Conservation (phyloP, 1,284 basidiomycete species). For the Cutaneotrichosporon spelunceum region DNA sequence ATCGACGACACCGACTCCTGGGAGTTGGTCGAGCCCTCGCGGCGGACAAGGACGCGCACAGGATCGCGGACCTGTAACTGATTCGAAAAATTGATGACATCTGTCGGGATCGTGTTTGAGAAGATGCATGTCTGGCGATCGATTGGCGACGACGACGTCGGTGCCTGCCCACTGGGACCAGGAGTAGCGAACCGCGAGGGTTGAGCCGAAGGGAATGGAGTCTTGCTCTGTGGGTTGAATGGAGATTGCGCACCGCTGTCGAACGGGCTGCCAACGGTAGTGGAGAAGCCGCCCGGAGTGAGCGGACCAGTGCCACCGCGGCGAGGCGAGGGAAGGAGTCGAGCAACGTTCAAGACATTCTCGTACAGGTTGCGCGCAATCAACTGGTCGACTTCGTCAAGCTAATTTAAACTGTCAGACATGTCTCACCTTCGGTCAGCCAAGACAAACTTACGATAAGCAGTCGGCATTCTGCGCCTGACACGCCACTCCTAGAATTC, state of each 20-base stretch:
- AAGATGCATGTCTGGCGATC: conserved; percentile 96
- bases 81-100: conserved; percentile 56
- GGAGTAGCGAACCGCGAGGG: conserved; percentile 31
- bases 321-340: conserved; percentile 79
- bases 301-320: conserved; percentile 46
- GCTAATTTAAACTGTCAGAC: conserved; percentile 33
- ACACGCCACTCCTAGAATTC: conserved; percentile 62
- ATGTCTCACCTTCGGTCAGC: not conserved
- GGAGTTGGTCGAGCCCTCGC: conserved; percentile 70
- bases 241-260: conserved; percentile 54
- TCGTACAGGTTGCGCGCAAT: conserved; percentile 93
- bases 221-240: conserved; percentile 55
- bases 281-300: conserved; percentile 43
- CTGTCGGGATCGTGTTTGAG: conserved; percentile 60
- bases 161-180: conserved; percentile 16
- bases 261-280: conserved; percentile 47
- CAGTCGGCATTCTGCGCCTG: conserved; percentile 79
- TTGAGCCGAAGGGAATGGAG: conserved; percentile 56
- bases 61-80: conserved; percentile 76
- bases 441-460: conserved; percentile 58
- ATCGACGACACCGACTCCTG: conserved; percentile 51
- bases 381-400: conserved; percentile 96
- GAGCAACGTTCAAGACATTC: conserved; percentile 86
- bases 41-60: conserved; percentile 88
- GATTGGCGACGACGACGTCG: conserved; percentile 26